A percentile compares a stretch with the other conserved stretches of the same genome.
phyloP scores from a whole-genome alignment of 192 early-diverging fungal genomes.

The Podila horticola region DNA sequence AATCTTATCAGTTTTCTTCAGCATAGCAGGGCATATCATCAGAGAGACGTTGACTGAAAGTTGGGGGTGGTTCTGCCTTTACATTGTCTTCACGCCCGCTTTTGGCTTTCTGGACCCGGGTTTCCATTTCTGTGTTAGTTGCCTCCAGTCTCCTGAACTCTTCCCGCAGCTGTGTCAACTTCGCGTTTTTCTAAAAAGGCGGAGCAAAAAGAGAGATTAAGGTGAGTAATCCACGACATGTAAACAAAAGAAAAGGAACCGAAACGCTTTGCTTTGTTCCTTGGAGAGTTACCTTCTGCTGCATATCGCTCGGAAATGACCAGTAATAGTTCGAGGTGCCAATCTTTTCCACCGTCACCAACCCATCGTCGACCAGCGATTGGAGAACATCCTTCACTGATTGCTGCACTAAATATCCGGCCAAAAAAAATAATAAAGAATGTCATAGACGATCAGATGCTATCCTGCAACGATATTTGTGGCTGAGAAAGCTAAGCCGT shows the following conservation, averaged over 20 bases:
- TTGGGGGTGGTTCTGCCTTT: slow-evolving; percentile 4
- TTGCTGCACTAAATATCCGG: slow-evolving; percentile 64
- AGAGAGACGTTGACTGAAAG: background rate
- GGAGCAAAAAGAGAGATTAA: slow-evolving; percentile 1
- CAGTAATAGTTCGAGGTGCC: slow-evolving; percentile 92
- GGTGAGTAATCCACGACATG: background rate
- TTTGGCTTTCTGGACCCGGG: slow-evolving; percentile 57
- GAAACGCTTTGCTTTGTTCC: background rate
- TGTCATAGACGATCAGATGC: background rate
- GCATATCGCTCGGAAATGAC: slow-evolving; percentile 84
- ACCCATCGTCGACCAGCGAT: slow-evolving; percentile 81
- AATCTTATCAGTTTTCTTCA: background rate
- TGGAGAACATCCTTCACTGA: slow-evolving; percentile 88
- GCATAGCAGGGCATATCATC: background rate
- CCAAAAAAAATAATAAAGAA: background rate
- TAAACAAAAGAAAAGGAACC: background rate
- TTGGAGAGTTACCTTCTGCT: slow-evolving; percentile 57
- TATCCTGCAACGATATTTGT: background rate
- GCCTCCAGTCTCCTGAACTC: slow-evolving; percentile 60
- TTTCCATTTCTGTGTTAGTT: slow-evolving; percentile 56
- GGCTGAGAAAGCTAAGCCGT: background rate
- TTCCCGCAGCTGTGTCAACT: slow-evolving; percentile 58
- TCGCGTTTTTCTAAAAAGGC: slow-evolving; percentile 56
- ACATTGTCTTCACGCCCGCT: slow-evolving; percentile 75
- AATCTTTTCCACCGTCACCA: slow-evolving; percentile 86